Percentiles rank a stretch among this genome's conserved stretches.
Conservation (phyloP, 306 rosid genomes). For the Cucumis hystrix region DNA sequence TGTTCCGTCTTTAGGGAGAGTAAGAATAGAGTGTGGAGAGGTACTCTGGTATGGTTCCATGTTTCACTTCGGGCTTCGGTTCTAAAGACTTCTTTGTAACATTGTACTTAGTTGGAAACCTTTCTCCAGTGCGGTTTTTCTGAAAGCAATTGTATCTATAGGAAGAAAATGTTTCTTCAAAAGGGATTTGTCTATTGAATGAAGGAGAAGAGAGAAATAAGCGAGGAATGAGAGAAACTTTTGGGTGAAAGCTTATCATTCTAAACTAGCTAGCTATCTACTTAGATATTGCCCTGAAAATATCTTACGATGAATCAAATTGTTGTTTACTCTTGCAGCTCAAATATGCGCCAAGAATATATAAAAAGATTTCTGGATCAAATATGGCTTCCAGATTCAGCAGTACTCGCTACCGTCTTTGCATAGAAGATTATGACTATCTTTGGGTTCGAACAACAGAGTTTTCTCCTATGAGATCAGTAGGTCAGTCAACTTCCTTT, state of each 20-base stretch:
- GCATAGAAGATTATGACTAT: conserved; percentile 66
- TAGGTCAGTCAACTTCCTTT: conserved; percentile 62
- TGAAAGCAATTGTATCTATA: too few relatives aligned
- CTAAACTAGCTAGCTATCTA: neutral
- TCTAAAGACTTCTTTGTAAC: too few relatives aligned
- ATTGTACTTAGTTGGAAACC: too few relatives aligned
- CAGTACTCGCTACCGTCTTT: conserved; percentile 46
- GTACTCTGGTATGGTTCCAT: too few relatives aligned
- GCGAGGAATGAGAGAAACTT: neutral
- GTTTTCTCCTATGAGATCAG: conserved; percentile 41
- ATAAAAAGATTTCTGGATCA: conserved; percentile 38
- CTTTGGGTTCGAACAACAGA: conserved; percentile 78
- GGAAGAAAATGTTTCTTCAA: too few relatives aligned
- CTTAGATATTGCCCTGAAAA: neutral
- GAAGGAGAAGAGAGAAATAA: neutral
- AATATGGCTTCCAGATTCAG: conserved; percentile 32
- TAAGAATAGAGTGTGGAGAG: too few relatives aligned
- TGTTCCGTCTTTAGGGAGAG: neutral
- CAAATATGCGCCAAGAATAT: conserved; percentile 71
- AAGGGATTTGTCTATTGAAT: neutral
- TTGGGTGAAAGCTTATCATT: neutral
- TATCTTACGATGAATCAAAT: neutral
- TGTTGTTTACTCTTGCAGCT: conserved; percentile 30
- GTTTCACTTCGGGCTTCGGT: too few relatives aligned
- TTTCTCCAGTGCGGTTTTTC: too few relatives aligned